Conservation (phyloP, 345 rosid genomes). For the Citrus trifoliata region DNA sequence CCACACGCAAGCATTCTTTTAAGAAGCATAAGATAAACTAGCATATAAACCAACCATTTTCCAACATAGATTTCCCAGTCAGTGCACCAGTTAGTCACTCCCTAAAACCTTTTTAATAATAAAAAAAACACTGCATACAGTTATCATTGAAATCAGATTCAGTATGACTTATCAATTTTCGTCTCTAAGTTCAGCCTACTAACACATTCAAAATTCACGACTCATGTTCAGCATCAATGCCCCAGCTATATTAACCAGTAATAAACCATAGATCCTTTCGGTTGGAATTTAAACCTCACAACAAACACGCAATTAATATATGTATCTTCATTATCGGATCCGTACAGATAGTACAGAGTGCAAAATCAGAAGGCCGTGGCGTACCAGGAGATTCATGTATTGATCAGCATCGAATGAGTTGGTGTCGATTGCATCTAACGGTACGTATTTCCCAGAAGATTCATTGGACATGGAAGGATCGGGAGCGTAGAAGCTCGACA, state of each 20-base stretch:
- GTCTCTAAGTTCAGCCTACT: background rate
- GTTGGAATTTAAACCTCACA: slow-evolving; percentile 1
- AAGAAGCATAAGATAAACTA: background rate
- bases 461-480: slow-evolving; percentile 63
- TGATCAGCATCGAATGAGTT: slow-evolving; percentile 80
- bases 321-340: background rate
- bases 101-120: background rate
- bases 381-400: slow-evolving; percentile 92
- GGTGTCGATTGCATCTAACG: slow-evolving; percentile 81
- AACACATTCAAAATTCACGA: background rate
- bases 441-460: slow-evolving; percentile 35
- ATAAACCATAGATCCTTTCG: background rate
- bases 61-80: background rate
- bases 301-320: background rate
- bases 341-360: background rate
- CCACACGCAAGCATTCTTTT: background rate
- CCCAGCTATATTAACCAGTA: background rate
- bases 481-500: slow-evolving; percentile 94
- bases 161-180: background rate
- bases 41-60: background rate
- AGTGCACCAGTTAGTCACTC: background rate
- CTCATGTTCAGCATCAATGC: background rate
- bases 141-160: background rate
- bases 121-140: background rate
- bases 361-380: background rate